Base-by-base conservation (phyloP, 306 rosid genomes). In the Inga leiocalycina region DNA sequence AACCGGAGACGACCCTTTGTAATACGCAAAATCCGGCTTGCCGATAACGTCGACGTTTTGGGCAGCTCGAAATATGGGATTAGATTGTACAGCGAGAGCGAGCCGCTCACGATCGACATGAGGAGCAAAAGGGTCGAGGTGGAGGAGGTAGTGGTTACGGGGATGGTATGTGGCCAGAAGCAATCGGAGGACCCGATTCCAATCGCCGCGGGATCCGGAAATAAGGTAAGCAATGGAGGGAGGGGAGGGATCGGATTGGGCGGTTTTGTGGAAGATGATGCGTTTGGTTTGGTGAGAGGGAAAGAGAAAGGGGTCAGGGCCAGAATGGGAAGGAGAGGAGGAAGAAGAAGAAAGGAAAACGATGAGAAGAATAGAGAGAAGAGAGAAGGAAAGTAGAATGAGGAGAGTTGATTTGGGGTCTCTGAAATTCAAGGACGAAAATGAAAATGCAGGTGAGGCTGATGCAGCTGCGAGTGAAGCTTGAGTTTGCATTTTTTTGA, bases 21-120 rank as follows among this genome's bases (percentile, higher is more conserved):
- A 24, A 82, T 97, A 94, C 0, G 84, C 92, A 68, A 91, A 90
- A 84, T 94, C 97, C 22, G 99, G 93, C 69, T 89, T 93, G 2
- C 98, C 99, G 13, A 97, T 73, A 2, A 96, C 95, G 73, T 92
- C 85, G 0, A 97, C 97, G 10, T 97, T 97, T 89, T 84, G 88
- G 5, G 99, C 97, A 82, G 97, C 99, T 73, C 45, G 86, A 57
- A 97, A 97, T 71, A 97, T n/a, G 20, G 95, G 91, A 41, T 83
- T 51, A 0, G 91, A 67, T 68, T 94, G 93, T 17, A 97, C 91
- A 0, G 69, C 16, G 77, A 90, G 86, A 10, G 99, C 97, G n/a
- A 94, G 80, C 11, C 78, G 43, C 7, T 88, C 94, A 32, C 95
- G 97, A 48, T 97, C 97, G 1, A 92, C 39, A 3, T 81, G 87